Evolutionary conservation across 2,329 filamentous ascomycete genomes (phyloP).

Genomic region (Beauveria scarabaeidicola): DNA sequence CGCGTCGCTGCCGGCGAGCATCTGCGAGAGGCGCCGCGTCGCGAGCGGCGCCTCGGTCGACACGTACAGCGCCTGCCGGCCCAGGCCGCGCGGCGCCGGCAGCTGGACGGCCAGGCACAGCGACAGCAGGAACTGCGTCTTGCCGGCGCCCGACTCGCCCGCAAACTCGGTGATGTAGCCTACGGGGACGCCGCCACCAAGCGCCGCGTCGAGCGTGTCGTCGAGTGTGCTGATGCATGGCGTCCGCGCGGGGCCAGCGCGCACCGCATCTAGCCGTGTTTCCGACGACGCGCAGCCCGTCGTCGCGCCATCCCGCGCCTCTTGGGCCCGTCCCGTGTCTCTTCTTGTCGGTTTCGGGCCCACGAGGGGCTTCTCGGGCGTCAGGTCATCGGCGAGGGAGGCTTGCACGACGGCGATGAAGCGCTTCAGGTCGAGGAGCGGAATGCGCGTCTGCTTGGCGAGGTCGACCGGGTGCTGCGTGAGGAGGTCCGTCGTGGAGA

Average conservation of each 20-base stretch:
- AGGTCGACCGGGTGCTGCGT: constrained; percentile 75
- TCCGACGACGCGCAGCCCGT: background rate
- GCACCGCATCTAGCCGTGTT: background rate
- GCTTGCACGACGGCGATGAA: constrained; percentile 59
- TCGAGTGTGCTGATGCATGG: constrained; percentile 73
- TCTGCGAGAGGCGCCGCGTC: constrained; percentile 71
- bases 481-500: constrained; percentile 78
- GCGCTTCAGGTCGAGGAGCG: constrained; percentile 69
- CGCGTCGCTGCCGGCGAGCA: constrained; percentile 59
- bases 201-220: constrained; percentile 54
- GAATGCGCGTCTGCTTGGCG: constrained; percentile 75
- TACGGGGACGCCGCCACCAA: constrained; percentile 72
- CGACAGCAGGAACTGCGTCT: constrained; percentile 86
- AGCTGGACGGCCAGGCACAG: constrained; percentile 81
- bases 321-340: background rate
- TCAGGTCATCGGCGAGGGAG: constrained; percentile 56
- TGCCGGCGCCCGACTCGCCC: constrained; percentile 88
- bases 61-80: constrained; percentile 77
- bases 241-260: background rate
- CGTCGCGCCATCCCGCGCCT: background rate
- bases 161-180: constrained; percentile 83
- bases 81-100: constrained; percentile 60
- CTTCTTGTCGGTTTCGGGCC: background rate
- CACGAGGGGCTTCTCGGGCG: constrained; percentile 14
- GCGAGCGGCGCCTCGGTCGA: constrained; percentile 84